Base-by-base conservation (phyloP, 192 early-diverging fungal genomes). In the Coemansia aciculifera region DNA sequence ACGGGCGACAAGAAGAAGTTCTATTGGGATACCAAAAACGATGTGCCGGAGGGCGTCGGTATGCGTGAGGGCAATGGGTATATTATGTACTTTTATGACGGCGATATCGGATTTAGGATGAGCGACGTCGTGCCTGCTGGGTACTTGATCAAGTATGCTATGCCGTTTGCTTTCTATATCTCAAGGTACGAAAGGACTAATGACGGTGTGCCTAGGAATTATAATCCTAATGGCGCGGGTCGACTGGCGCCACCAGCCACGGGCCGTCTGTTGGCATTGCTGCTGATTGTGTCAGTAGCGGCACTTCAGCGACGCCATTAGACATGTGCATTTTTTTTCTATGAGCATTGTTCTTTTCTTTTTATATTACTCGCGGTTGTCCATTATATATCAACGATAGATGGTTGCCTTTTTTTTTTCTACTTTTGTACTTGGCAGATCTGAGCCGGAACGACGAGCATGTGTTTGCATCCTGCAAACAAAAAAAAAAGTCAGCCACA, bases 1-100 rank as follows among this genome's bases (percentile, higher is more conserved):
- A 79, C 81, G 0, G 81, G 81, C 60, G 60, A 73, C 27, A 72
- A 71, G 56, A 75, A 71, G 49, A 60, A 21, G 40, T 84, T 84
- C 62, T 79, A 68, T 61, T 84, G 81, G 81, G 81, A 84, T 37
- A 84, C 77, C n/a, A 78, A 79, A 59, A 79, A 84, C 67, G 77
- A 84, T 19, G 71, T 84, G 23, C 81, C 81, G 11, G 81, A 84
- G 42, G 81, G 81, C 27, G 71, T 79, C 0, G 81, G 81, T 8
- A 78, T 84, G 76, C 65, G 81, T n/a, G 81, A 84, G 68, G 81
- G 81, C 51, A 73, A 65, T 60, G 81, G 81, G 29, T 84, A 84
- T 48, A 79, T 65, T 5, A 75, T 84, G 81, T 79, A 76, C 73
- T 73, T 84, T 67, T 84, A 84, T 31, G 81, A 84, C 59, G 77